phyloP scores from a whole-genome alignment of 2,329 filamentous ascomycete species.

The Xylaria digitata region DNA sequence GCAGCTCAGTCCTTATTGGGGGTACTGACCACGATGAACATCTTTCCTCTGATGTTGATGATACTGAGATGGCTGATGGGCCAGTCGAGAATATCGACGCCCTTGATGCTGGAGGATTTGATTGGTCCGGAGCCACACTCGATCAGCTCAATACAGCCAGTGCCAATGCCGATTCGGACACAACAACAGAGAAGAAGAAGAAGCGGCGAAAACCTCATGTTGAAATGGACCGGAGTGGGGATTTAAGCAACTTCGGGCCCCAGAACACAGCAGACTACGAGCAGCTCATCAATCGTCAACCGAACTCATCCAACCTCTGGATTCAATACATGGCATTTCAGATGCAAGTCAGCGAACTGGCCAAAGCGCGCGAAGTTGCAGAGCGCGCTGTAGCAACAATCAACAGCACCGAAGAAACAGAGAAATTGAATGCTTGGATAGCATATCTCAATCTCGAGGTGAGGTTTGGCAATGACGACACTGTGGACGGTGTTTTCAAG shows the following conservation, averaged over 20 bases:
- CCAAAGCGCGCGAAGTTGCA: slow-evolving; percentile 87
- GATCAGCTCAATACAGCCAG: slow-evolving; percentile 65
- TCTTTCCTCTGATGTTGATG: slow-evolving; percentile 57
- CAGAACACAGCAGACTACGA: slow-evolving; percentile 94
- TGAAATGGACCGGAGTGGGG: slow-evolving; percentile 89
- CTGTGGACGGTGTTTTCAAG: slow-evolving; percentile 87
- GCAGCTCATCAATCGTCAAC: slow-evolving; percentile 88
- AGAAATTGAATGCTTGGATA: slow-evolving; percentile 96
- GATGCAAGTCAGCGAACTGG: slow-evolving; percentile 88
- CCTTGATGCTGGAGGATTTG: slow-evolving; percentile 81
- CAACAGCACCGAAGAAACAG: slow-evolving; percentile 87
- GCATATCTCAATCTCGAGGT: slow-evolving; percentile 95
- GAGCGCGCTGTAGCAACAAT: slow-evolving; percentile 93
- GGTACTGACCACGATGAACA: slow-evolving; percentile 57
- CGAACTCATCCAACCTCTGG: slow-evolving; percentile 94
- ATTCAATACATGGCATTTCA: slow-evolving; percentile 99
- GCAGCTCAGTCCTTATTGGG: slow-evolving; percentile 58
- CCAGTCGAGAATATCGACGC: slow-evolving; percentile 57
- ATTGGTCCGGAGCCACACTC: slow-evolving; percentile 83
- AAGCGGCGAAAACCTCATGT: slow-evolving; percentile 81
- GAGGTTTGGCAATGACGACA: slow-evolving; percentile 85
- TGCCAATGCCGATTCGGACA: slow-evolving; percentile 58
- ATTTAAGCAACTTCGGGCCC: slow-evolving; percentile 87
- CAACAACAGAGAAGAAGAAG: slow-evolving; percentile 66
- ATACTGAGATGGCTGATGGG: slow-evolving; percentile 58